phyloP scores from a whole-genome alignment of 2,329 filamentous ascomycete genomes.

The Verticillium longisporum region DNA sequence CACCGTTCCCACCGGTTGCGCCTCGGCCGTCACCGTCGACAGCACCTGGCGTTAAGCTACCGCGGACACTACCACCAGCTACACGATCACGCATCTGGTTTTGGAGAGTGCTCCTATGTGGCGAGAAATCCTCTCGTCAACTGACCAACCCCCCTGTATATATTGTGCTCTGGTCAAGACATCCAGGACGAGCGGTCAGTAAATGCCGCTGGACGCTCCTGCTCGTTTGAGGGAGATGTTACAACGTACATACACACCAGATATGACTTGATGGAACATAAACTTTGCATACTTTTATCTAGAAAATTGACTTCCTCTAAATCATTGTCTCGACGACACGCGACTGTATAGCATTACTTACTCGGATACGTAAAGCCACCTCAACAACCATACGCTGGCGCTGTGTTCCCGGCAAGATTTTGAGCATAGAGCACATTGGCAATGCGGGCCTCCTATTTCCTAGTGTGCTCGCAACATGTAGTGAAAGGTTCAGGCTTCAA shows the following conservation, averaged over 20 bases:
- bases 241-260: neutral
- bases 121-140: neutral
- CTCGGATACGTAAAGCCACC: no score
- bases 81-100: neutral
- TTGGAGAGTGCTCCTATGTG: neutral
- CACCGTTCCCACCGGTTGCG: slow-evolving; percentile 20
- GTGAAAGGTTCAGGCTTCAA: slow-evolving; percentile 12
- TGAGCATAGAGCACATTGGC: no score
- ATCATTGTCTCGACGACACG: no score
- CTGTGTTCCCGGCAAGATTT: no score
- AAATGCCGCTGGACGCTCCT: neutral
- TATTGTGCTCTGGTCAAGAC: neutral
- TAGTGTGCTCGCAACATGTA: no score
- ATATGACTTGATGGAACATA: neutral
- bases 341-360: no score
- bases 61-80: neutral
- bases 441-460: no score
- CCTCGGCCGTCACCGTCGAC: slow-evolving; percentile 11
- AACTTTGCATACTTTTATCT: neutral
- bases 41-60: slow-evolving; percentile 18
- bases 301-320: no score
- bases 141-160: neutral
- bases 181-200: neutral
- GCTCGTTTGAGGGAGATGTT: neutral
- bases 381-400: no score